Evolutionary conservation across 2,329 filamentous ascomycete species (phyloP), one percentile per base, ranked within the genome.

Genomic region (Cladorrhinum sp.): DNA sequence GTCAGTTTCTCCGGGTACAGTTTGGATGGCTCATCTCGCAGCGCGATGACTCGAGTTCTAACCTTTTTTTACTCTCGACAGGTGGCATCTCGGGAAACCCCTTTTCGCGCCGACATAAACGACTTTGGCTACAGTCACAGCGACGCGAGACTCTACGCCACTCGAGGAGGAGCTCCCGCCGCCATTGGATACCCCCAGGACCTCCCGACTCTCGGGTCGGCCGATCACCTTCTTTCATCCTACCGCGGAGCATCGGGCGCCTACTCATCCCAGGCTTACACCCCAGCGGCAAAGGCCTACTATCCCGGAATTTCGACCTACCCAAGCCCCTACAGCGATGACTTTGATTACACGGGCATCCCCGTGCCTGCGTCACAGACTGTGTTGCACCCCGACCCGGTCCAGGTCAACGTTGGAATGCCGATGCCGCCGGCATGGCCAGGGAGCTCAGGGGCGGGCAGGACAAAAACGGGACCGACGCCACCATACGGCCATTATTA

Each of bases 1-100:
- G 94, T 72, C 84, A 88, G 60, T 97, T 96, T 71, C 79, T 96
- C 65, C 84, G 94, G 75, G 94, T 96, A 80, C 48, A 66, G 58
- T 42, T 48, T 57, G 7, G 53, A 48, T 26, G 51, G 50, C 8
- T 24, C 2, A n/a, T 46, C 51, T 18, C 18, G 58, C 2, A 18
- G n/a, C 12, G 5, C 3, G 24, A 42, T n/a, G 23, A 21, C 12
- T 21, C n/a, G 20, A 36, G 21, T 18, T 55, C 58, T n/a, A 66
- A 33, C 62, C 50, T n/a, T 53, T 18, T 33, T 12, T 61, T 10
- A 36, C n/a, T 16, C 18, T 12, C 21, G n/a, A n/a, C 64, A 78
- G 75, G 75, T 77, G 3, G 71, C 72, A 16, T 77, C 76, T 1
- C 71, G 70, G 53, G 76, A 77, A 65, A 71, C 74, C 5, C 73